Evolutionary conservation across 2,329 filamentous ascomycete genomes (phyloP).

Genomic region (Chaetomium sp.): DNA sequence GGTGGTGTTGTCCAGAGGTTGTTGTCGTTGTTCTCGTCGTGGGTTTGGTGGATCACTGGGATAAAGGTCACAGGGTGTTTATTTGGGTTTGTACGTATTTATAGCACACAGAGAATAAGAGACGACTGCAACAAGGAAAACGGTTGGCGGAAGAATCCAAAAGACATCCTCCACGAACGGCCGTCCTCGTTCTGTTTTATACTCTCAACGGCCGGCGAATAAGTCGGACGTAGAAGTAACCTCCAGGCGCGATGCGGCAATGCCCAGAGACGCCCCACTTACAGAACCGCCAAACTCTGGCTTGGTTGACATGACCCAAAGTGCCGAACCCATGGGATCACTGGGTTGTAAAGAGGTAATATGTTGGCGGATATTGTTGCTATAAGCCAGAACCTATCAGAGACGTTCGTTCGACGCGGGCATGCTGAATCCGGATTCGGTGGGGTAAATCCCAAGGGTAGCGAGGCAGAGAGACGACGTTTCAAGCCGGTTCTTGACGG

Average conservation of each 20-base stretch:
- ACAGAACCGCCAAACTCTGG: slow-evolving; percentile 10
- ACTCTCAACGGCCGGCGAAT: too few relatives aligned
- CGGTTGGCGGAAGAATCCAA: too few relatives aligned
- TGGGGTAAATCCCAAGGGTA: slow-evolving; percentile 18
- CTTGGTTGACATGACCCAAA: neutral
- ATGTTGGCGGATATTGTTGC: slow-evolving; percentile 12
- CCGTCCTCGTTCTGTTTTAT: too few relatives aligned
- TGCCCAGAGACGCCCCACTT: neutral
- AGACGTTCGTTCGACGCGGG: neutral
- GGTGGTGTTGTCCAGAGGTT: neutral
- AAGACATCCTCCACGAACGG: too few relatives aligned
- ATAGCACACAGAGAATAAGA: too few relatives aligned
- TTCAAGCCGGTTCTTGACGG: neutral
- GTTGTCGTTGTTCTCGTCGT: neutral
- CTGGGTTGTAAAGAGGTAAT: slow-evolving; percentile 8
- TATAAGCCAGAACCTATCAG: slow-evolving; percentile 8
- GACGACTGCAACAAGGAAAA: too few relatives aligned
- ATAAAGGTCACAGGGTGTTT: too few relatives aligned
- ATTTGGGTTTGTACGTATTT: too few relatives aligned
- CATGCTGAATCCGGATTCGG: slow-evolving; percentile 1
- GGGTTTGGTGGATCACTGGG: neutral
- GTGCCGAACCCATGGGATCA: slow-evolving; percentile 13
- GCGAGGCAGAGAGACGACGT: slow-evolving; percentile 8
- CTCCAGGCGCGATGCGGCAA: too few relatives aligned
- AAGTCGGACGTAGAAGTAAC: too few relatives aligned